A percentile compares a stretch with the other conserved stretches of the same genome.
Conservation (phyloP, 805 yeast genomes). For the Saturnispora dispora region DNA sequence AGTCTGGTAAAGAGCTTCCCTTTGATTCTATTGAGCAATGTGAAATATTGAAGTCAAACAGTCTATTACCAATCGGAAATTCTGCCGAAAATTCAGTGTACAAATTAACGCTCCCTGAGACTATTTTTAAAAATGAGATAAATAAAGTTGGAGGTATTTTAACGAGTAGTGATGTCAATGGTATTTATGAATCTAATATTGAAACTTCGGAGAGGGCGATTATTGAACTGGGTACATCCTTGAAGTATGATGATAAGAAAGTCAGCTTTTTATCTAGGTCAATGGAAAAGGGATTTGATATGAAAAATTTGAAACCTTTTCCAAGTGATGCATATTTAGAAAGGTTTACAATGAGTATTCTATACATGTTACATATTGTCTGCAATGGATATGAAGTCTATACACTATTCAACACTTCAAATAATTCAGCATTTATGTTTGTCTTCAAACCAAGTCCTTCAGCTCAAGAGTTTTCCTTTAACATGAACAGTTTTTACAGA, state of each 20-base stretch:
- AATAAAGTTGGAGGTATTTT: constrained; percentile 53
- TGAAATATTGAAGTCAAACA: constrained; percentile 47
- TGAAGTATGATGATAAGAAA: constrained; percentile 56
- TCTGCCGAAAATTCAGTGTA: constrained; percentile 41
- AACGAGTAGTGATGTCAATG: constrained; percentile 50
- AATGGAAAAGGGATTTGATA: constrained; percentile 72
- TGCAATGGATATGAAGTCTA: constrained; percentile 72
- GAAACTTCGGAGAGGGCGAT: constrained; percentile 62
- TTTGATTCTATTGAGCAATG: constrained; percentile 36
- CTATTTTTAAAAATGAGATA: constrained; percentile 45
- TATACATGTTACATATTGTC: constrained; percentile 59
- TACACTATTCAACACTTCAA: constrained; percentile 59
- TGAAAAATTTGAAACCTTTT: constrained; percentile 41
- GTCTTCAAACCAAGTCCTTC: constrained; percentile 58
- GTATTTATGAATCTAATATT: constrained; percentile 71
- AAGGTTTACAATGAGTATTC: constrained; percentile 44
- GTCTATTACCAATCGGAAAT: constrained; percentile 64
- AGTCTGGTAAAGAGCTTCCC: constrained; percentile 29
- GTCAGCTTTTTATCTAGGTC: constrained; percentile 86
- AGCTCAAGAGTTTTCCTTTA: constrained; percentile 57
- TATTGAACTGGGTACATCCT: constrained; percentile 66
- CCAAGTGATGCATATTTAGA: constrained; percentile 46
- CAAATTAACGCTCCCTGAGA: constrained; percentile 62
- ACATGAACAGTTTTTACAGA: constrained; percentile 43
- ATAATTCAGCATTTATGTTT: constrained; percentile 38